A percentile compares a stretch with the other conserved stretches of the same genome.
phyloP scores from a whole-genome alignment of 306 rosid genomes.

The Canavalia ensiformis region DNA sequence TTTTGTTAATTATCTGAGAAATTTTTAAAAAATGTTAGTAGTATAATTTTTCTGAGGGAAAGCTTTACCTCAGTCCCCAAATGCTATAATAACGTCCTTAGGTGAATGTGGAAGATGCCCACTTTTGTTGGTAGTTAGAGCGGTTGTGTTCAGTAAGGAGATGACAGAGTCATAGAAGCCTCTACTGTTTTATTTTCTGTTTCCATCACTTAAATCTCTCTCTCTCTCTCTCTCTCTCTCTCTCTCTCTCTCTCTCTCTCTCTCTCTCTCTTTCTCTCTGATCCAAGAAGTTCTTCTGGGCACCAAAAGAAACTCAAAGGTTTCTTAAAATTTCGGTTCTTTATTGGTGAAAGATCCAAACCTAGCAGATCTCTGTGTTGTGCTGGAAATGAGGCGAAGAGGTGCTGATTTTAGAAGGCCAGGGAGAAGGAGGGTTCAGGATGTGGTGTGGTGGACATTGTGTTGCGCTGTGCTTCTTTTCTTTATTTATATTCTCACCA shows the following conservation, averaged over 20 bases:
- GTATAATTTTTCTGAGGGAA: no score
- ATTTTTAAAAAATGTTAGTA: no score
- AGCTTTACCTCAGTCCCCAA: no score
- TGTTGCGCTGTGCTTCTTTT: constrained; percentile 63
- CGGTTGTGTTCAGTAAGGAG: no score
- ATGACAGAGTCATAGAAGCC: no score
- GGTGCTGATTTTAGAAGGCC: constrained; percentile 77
- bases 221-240: background rate
- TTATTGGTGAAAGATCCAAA: constrained; percentile 36
- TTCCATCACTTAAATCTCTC: background rate
- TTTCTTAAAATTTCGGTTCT: constrained; percentile 26
- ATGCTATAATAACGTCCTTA: no score
- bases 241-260: background rate
- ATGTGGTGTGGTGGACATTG: constrained; percentile 64
- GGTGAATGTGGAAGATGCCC: no score
- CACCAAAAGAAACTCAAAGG: constrained; percentile 3
- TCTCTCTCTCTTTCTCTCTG: background rate
- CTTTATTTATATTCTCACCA: constrained; percentile 67
- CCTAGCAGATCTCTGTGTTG: constrained; percentile 42
- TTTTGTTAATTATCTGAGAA: no score
- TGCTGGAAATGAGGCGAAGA: constrained; percentile 75
- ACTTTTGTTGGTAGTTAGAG: no score
- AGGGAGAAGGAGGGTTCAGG: constrained; percentile 68
- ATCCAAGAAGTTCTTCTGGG: constrained; percentile 17
- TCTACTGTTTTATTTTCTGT: no score